Conservation (phyloP, 208 protist species). For the Trypanosoma melophagium region DNA sequence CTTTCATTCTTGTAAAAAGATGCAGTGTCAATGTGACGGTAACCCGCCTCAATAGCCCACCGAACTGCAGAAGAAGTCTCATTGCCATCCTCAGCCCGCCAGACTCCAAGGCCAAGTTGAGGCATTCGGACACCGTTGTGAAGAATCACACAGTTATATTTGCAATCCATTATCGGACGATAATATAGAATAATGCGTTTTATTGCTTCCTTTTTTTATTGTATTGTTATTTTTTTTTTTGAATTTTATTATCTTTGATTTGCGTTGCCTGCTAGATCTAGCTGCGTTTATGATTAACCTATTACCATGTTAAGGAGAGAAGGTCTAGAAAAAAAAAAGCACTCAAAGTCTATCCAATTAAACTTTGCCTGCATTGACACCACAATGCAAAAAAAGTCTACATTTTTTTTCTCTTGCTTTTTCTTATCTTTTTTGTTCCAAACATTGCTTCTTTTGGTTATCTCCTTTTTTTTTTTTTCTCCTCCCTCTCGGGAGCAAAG, state of each 20-base stretch:
- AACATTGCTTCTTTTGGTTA: not conserved
- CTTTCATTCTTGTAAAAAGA: slow-evolving; percentile 83
- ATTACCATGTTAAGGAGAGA: no score
- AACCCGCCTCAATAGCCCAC: slow-evolving; percentile 68
- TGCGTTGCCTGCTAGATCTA: no score
- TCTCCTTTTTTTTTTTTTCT: slow-evolving; percentile 15
- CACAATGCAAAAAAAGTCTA: no score
- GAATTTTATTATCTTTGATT: no score
- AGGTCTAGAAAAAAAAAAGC: no score
- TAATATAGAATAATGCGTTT: no score
- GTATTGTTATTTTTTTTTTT: slow-evolving; percentile 5
- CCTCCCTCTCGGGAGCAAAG: slow-evolving; percentile 7
- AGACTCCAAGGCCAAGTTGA: slow-evolving; percentile 81
- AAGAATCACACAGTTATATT: slow-evolving; percentile 35
- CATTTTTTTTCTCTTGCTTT: no score
- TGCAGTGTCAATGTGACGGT: slow-evolving; percentile 89
- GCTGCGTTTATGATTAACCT: no score
- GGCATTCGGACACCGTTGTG: slow-evolving; percentile 74
- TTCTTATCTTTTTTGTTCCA: not conserved
- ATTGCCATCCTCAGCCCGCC: slow-evolving; percentile 44
- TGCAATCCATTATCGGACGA: not conserved
- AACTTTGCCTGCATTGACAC: no score
- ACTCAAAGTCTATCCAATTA: not conserved
- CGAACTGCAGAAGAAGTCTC: slow-evolving; percentile 47
- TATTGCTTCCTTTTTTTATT: not conserved